phyloP scores from a whole-genome alignment of 2,329 filamentous ascomycete genomes.

The Leptographium galeiforme region DNA sequence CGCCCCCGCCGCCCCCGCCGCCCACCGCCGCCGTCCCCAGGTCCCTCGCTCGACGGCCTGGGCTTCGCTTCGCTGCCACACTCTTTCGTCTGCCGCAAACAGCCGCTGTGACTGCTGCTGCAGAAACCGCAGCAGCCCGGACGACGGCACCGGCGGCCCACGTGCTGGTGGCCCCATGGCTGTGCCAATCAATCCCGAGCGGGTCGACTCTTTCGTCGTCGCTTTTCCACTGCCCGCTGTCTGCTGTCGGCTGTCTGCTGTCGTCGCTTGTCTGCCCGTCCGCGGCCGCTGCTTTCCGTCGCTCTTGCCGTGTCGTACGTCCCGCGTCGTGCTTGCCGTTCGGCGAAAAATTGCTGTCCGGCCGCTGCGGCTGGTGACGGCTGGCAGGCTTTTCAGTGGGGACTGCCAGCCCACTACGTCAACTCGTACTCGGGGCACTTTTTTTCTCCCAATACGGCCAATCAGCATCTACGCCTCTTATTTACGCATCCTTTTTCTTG shows the following conservation, averaged over 20 bases:
- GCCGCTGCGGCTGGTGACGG: not conserved
- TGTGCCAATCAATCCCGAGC: no score
- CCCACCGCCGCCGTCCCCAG: not conserved
- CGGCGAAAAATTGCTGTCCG: not conserved
- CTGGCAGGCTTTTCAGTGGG: not conserved
- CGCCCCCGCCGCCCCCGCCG: not conserved
- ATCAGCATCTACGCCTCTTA: no score
- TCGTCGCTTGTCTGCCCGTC: not conserved
- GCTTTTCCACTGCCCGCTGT: no score
- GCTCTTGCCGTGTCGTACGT: not conserved
- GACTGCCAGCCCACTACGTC: no score
- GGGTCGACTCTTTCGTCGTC: no score
- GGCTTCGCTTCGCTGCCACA: not conserved
- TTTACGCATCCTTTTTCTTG: no score
- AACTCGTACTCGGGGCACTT: no score
- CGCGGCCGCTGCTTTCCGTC: not conserved
- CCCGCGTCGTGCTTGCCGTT: no score
- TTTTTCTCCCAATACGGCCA: no score
- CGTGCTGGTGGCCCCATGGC: conserved; percentile 26
- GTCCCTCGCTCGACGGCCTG: not conserved
- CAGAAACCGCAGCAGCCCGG: conserved; percentile 56
- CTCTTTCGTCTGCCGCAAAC: conserved; percentile 21
- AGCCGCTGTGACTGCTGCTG: conserved; percentile 53
- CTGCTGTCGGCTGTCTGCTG: not conserved
- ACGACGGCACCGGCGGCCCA: conserved; percentile 35